Percentiles rank a stretch among this genome's conserved stretches.
Conservation (phyloP, 805 yeast species). For the Teunomyces pallodes region DNA sequence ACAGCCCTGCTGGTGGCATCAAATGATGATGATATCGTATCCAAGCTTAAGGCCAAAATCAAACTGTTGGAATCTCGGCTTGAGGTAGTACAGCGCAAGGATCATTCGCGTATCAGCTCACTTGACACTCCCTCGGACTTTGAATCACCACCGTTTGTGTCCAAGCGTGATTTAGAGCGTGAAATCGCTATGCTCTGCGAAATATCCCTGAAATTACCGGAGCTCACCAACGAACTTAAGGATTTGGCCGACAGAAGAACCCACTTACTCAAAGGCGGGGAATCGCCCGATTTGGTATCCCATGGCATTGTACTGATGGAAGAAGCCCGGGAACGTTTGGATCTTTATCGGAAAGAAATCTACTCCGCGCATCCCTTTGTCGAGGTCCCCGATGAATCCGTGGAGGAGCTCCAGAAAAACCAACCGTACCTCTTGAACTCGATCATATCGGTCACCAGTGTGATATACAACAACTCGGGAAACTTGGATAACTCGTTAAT, state of each 20-base stretch:
- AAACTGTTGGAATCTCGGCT: not conserved
- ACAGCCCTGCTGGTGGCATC: not conserved
- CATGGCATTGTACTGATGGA: constrained; percentile 54
- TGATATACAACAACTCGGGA: constrained; percentile 31
- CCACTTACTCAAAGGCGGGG: constrained; percentile 23
- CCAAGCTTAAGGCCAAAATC: not conserved
- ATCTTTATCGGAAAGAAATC: constrained; percentile 47
- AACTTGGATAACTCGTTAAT: constrained; percentile 43
- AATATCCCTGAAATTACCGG: constrained; percentile 34
- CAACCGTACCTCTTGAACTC: constrained; percentile 65
- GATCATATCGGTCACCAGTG: constrained; percentile 60
- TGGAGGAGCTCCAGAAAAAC: constrained; percentile 46
- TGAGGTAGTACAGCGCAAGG: not conserved
- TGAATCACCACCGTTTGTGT: constrained; percentile 22
- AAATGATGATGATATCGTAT: not conserved
- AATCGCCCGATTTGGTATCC: constrained; percentile 49
- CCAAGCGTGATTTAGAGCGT: constrained; percentile 37
- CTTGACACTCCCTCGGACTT: constrained; percentile 4
- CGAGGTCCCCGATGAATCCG: constrained; percentile 45
- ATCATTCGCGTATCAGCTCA: not conserved
- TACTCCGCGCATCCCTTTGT: constrained; percentile 56
- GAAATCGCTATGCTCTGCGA: constrained; percentile 39
- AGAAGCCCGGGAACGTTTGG: constrained; percentile 58
- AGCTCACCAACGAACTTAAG: constrained; percentile 47
- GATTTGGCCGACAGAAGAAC: constrained; percentile 43